A percentile compares a stretch with the other conserved stretches of the same genome.
phyloP scores from a whole-genome alignment of 805 yeast genomes.

The Henningerozyma blattae region DNA sequence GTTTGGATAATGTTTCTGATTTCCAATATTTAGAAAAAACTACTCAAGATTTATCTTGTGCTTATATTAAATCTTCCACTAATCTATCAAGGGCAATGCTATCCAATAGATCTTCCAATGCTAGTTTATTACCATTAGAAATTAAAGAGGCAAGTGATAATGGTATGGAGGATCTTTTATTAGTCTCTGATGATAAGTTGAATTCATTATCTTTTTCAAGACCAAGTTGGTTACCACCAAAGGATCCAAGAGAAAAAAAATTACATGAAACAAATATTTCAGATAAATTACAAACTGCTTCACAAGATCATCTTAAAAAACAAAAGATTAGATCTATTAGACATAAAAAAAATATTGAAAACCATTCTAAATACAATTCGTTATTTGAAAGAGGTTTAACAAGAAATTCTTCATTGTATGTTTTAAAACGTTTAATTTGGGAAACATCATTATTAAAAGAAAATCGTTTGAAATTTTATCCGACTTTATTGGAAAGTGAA shows the following conservation, averaged over 20 bases:
- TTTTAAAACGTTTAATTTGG: conserved; percentile 18
- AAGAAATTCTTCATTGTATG: conserved; percentile 20
- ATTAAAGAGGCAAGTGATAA: conserved; percentile 23
- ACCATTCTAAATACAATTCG: conserved; percentile 11
- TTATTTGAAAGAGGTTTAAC: conserved; percentile 22
- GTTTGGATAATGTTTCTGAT: conserved; percentile 18
- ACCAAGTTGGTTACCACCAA: conserved; percentile 65
- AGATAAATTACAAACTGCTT: conserved; percentile 25
- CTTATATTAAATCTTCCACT: conserved; percentile 28
- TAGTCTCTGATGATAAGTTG: conserved; percentile 50
- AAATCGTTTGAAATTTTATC: conserved; percentile 13
- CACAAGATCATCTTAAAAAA: conserved; percentile 16
- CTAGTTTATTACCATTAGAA: conserved; percentile 26
- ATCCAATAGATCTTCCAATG: conserved; percentile 21
- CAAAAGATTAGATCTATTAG: conserved; percentile 6
- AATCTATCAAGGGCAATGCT: conserved; percentile 25
- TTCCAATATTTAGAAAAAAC: conserved; percentile 16
- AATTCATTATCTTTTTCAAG: conserved; percentile 43
- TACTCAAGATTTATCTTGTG: conserved; percentile 27
- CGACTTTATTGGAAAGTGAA: conserved; percentile 16
- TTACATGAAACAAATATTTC: conserved; percentile 47
- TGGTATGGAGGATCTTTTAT: conserved; percentile 42
- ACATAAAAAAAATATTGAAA: conserved; percentile 13
- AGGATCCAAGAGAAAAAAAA: conserved; percentile 36
- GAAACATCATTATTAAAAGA: conserved; percentile 19